Base-by-base conservation (phyloP, 768 basidiomycete genomes). In the Boletales sp. region DNA sequence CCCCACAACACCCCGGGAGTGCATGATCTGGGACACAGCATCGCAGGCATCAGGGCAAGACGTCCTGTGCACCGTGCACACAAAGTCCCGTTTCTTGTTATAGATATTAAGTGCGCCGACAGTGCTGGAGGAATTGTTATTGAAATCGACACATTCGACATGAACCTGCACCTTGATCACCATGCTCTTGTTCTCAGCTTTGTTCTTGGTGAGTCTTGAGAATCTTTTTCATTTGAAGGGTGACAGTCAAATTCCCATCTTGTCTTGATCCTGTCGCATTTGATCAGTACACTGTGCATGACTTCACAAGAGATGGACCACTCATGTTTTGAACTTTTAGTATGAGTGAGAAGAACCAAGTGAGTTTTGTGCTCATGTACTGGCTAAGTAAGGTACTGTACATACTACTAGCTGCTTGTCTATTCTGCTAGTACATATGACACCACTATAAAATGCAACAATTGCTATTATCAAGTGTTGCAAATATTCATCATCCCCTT, bases 101-200 rank as follows among this genome's bases (percentile, higher is more conserved):
- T 82, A 84, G 24, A 83, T 69, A 31, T 74, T 55, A 19, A 79
- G 51, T 47, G 66, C 52, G 3, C 59, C 71, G 8, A 15, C 49
- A 19, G 54, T 17, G 8, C 24, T 18, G 40, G 40, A 8, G 14
- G 56, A 52, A 19, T 1, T 52, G 36, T 50, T 50, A 18, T 1
- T 13, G 2, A 48, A 44, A 35, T 48, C 51, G 40, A 65, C n/a
- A n/a, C n/a, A n/a, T n/a, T n/a, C n/a, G n/a, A n/a, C 65, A 0
- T 79, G 76, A 0, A 79, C 66, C 55, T 84, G 81, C 0, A 81
- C 68, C 62, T 84, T 84, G 67, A 84, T 68, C 43, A 81, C 62
- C 53, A 81, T 61, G 34, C 59, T 61, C 63, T 79, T 79, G 48
- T 63, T 61, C 19, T 62, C 63, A 0, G 48, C 37, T 7, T 52